Conservation (phyloP, 805 yeast species). For the Wickerhamomyces bisporus region DNA sequence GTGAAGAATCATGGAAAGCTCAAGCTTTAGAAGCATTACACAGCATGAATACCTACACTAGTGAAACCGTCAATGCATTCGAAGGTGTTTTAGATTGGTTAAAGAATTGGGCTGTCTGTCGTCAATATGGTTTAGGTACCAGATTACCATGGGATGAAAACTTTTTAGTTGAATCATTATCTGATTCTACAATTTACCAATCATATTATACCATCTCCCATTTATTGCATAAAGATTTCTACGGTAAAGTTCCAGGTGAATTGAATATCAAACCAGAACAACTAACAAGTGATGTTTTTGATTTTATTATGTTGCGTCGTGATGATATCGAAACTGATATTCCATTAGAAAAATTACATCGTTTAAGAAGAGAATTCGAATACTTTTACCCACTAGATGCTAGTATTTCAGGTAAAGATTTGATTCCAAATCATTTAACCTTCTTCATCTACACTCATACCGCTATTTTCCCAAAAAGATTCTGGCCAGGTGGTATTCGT, state of each 20-base stretch:
- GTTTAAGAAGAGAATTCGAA: constrained; percentile 88
- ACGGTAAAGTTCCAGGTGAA: constrained; percentile 72
- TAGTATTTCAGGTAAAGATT: constrained; percentile 92
- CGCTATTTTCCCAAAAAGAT: constrained; percentile 83
- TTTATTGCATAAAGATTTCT: constrained; percentile 78
- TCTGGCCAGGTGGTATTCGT: constrained; percentile 94
- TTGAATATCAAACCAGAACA: constrained; percentile 73
- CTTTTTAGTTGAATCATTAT: constrained; percentile 87
- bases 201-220: constrained; percentile 90
- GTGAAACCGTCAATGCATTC: constrained; percentile 86
- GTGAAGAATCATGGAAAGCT: constrained; percentile 86
- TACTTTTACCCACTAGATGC: constrained; percentile 94
- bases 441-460: constrained; percentile 91
- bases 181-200: constrained; percentile 95
- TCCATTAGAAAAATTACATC: constrained; percentile 59
- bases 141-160: constrained; percentile 95
- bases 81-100: constrained; percentile 95
- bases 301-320: constrained; percentile 74
- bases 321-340: constrained; percentile 55
- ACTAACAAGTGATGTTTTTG: constrained; percentile 90
- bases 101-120: constrained; percentile 96
- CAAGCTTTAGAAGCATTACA: constrained; percentile 76
- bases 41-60: constrained; percentile 69
- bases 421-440: constrained; percentile 95
- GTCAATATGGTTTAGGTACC: constrained; percentile 95